Percentiles rank a stretch among this genome's conserved stretches.
These are phyloP conservation scores for Galerina marginata DNA, from an alignment of 768 basidiomycete genomes.

Conservation along the genomic window DNA sequence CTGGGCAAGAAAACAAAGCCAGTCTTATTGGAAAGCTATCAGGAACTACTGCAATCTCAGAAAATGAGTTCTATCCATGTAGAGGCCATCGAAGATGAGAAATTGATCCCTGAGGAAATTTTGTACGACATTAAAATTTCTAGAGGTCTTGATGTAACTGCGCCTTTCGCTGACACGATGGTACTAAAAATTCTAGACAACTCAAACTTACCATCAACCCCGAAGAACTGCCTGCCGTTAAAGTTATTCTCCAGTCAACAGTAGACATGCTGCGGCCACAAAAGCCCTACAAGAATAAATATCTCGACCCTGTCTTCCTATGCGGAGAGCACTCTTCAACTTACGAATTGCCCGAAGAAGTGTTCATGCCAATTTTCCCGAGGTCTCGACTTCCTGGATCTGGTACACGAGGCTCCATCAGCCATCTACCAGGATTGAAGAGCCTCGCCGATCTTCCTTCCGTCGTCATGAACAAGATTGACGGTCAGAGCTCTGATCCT, in stretches of 20 bases:
- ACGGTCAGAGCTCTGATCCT: conserved; percentile 41
- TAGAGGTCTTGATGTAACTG: too few relatives aligned
- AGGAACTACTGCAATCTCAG: conserved; percentile 11
- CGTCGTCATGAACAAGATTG: conserved; percentile 11
- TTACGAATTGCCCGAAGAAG: conserved; percentile 16
- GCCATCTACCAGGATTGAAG: conserved; percentile 8
- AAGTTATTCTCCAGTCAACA: conserved; percentile 23
- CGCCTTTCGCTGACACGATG: too few relatives aligned
- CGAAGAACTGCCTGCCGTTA: conserved; percentile 27
- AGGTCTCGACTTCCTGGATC: conserved; percentile 28
- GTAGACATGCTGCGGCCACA: conserved; percentile 25
- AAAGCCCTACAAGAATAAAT: conserved; percentile 28
- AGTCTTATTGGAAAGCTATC: not conserved
- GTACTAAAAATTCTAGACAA: not conserved
- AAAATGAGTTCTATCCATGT: conserved; percentile 30
- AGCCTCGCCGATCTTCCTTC: conserved; percentile 14
- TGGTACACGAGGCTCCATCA: conserved; percentile 2
- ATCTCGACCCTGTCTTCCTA: conserved; percentile 27
- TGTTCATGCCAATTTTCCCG: conserved; percentile 50
- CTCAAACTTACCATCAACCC: conserved; percentile 34
- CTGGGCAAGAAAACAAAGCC: conserved; percentile 34
- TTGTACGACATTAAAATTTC: conserved; percentile 22
- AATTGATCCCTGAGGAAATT: conserved; percentile 25
- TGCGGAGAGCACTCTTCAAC: conserved; percentile 7
- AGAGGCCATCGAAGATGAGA: conserved; percentile 24